Evolutionary conservation across 2,329 filamentous ascomycete genomes (phyloP).

Genomic region (Cladophialophora carrionii): DNA sequence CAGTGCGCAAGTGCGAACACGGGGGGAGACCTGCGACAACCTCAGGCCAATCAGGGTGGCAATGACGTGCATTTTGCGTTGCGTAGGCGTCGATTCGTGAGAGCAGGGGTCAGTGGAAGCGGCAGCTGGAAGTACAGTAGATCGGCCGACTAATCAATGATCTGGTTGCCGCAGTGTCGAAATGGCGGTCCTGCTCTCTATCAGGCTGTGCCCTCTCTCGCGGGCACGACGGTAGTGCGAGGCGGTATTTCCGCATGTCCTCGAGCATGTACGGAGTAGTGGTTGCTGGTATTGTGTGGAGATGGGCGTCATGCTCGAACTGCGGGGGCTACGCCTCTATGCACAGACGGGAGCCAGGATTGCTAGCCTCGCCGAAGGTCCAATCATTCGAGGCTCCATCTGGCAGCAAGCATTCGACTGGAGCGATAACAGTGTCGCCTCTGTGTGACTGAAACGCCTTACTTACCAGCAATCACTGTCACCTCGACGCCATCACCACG

Average conservation of each 20-base stretch:
- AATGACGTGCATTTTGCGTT: constrained; percentile 25
- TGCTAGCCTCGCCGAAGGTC: constrained; percentile 14
- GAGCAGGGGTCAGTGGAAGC: background rate
- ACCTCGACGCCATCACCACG: background rate
- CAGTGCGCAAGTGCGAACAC: background rate
- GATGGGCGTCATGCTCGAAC: constrained; percentile 1
- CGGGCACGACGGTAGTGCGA: background rate
- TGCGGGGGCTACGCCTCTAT: constrained; percentile 8
- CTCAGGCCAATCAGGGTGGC: constrained; percentile 5
- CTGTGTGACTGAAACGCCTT: constrained; percentile 29
- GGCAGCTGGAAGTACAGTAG: background rate
- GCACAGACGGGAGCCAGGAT: constrained; percentile 12
- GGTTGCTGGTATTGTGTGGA: background rate
- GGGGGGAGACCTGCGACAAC: background rate
- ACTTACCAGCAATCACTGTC: constrained; percentile 14
- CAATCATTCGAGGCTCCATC: constrained; percentile 7
- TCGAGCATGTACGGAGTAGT: constrained; percentile 1
- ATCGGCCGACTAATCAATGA: background rate
- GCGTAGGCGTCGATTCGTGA: constrained; percentile 22
- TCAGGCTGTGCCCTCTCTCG: background rate
- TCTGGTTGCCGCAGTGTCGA: background rate
- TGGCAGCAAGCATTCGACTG: constrained; percentile 6
- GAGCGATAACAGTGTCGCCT: constrained; percentile 26
- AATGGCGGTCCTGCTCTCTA: background rate
- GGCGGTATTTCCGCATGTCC: background rate